phyloP scores from a whole-genome alignment of 192 early-diverging fungal species.

The Haplosporangium gracile region DNA sequence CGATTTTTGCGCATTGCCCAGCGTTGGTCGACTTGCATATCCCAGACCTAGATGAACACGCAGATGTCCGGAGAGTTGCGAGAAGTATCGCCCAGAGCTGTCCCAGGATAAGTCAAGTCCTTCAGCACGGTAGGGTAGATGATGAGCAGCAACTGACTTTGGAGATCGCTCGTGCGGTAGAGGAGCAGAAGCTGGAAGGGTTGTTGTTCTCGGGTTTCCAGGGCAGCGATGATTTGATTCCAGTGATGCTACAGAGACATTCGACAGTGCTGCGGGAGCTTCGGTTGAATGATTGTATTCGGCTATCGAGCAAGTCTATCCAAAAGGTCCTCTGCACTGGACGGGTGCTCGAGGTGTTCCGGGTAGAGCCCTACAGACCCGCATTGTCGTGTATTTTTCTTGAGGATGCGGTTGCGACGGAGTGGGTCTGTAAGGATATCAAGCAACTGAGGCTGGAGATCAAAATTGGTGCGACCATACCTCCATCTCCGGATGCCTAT shows the following conservation, averaged over 20 bases:
- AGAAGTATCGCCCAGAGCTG: background rate
- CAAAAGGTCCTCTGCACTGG: background rate
- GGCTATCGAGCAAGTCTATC: background rate
- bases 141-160: background rate
- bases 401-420: background rate
- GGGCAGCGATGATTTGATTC: background rate
- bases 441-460: background rate
- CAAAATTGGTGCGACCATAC: background rate
- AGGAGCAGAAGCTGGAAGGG: background rate
- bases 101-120: background rate
- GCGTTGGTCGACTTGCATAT: background rate
- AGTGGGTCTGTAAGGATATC: background rate
- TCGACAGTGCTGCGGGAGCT: background rate
- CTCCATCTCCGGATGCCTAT: background rate
- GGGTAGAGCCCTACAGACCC: background rate
- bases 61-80: background rate
- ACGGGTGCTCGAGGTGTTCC: background rate
- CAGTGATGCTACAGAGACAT: background rate
- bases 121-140: background rate
- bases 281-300: background rate
- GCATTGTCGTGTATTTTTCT: background rate
- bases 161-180: background rate
- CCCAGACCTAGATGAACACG: background rate
- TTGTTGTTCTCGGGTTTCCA: background rate
- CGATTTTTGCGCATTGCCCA: background rate